Percentiles rank a stretch among this genome's conserved stretches.
Conservation (phyloP, 2,329 filamentous ascomycete species). For the Diaporthe destruens region DNA sequence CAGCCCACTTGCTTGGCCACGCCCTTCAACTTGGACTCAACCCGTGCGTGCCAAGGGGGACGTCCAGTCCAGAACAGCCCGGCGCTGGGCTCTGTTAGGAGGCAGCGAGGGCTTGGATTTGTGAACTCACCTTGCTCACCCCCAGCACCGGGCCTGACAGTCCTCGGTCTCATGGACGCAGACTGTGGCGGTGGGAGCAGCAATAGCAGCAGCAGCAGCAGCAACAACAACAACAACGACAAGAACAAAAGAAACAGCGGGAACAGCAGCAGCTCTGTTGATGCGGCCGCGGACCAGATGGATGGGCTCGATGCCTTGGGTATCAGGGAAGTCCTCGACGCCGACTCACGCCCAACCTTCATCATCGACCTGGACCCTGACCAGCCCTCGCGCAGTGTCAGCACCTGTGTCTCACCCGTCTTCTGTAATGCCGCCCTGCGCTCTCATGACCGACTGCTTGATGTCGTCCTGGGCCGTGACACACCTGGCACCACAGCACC, state of each 20-base stretch:
- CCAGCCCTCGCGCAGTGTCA: constrained; percentile 41
- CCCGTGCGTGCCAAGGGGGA: neutral
- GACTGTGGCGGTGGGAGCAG: neutral
- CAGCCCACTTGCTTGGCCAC: too few species aligned
- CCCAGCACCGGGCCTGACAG: neutral
- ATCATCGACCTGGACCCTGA: constrained; percentile 55
- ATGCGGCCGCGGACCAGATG: constrained; percentile 37
- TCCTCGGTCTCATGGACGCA: constrained; percentile 27
- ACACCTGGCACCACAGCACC: too few species aligned
- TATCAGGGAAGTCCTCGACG: constrained; percentile 51
- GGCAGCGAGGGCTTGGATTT: neutral
- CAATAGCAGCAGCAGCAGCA: too few species aligned
- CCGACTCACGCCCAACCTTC: constrained; percentile 55
- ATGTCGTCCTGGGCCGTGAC: constrained; percentile 45
- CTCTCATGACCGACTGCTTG: constrained; percentile 51
- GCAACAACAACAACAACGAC: neutral
- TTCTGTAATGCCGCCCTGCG: constrained; percentile 53
- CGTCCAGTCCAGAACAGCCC: constrained; percentile 3
- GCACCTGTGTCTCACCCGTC: constrained; percentile 49
- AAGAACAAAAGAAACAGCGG: neutral
- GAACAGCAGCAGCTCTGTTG: neutral
- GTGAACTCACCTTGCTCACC: neutral
- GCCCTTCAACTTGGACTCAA: neutral
- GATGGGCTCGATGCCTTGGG: constrained; percentile 44
- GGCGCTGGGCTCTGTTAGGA: constrained; percentile 32